Base-by-base conservation (phyloP, 345 rosid genomes). In the Kandelia obovata region DNA sequence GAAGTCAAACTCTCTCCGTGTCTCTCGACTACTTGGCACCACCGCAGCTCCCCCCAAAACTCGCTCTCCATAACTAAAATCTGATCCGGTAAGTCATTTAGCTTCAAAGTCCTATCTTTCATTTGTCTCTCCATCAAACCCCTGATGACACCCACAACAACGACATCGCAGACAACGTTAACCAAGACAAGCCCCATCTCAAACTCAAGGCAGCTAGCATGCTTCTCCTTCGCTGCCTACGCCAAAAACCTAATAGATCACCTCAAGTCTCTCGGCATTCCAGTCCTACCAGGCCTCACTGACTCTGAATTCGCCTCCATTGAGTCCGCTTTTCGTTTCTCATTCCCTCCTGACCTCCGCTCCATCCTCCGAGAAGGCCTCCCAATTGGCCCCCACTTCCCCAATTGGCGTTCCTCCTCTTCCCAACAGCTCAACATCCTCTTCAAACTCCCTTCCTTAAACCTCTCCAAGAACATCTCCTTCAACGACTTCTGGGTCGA, bases 301-400 rank as follows among this genome's bases (percentile, higher is more conserved):
- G 86, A 78, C 72, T 68, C 64, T 20, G 96, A 93, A 77, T 86
- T 93, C 78, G 21, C 73, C 66, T 65, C 76, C 62, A 75, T 89
- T 31, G 96, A 90, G 70, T 83, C 89, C n/a, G 47, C 69, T 17
- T 80, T 85, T 57, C 62, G 71, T 52, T 84, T 92, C 83, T 69
- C 88, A 10, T 90, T 90, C 82, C 97, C 98, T 31, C 87, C 82
- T 0, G 98, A 92, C 78, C 92, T 90, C 75, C 93, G 93, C 51
- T 81, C 87, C 15, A 86, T 92, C 75, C 96, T 90, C 69, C 87
- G 67, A n/a, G 87, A 80, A 65, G 97, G 98, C 57, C 83, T 92
- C 58, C 97, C 97, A 26, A 67, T 85, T 2, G 89, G 87, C 23
- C 73, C 84, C 58, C 77, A 77, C 62, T 92, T 89, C 82, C 93